A percentile compares a stretch with the other conserved stretches of the same genome.
These are phyloP conservation scores for Fraxinus quadrangulata DNA, from an alignment of 257 asterid genomes.

Conservation along the genomic window DNA sequence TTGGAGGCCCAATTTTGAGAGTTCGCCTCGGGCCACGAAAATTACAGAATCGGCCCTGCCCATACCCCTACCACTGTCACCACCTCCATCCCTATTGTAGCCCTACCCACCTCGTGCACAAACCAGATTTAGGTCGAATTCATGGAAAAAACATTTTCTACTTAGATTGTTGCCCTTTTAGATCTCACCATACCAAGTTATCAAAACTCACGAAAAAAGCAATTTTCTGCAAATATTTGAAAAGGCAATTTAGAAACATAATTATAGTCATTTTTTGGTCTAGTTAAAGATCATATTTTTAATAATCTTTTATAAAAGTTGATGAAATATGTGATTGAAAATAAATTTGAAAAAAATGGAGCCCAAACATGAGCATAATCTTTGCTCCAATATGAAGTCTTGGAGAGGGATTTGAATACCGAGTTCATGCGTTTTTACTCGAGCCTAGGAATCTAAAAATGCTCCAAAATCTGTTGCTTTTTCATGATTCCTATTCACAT, in stretches of 20 bases:
- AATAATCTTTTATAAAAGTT: no score
- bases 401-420: slow-evolving; percentile 33
- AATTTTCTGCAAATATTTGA: slow-evolving; percentile 36
- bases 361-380: slow-evolving; percentile 9
- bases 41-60: no score
- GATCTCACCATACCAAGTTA: slow-evolving; percentile 35
- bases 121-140: no score
- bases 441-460: slow-evolving; percentile 34
- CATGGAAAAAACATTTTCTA: no score
- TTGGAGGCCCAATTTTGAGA: no score
- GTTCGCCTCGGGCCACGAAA: no score
- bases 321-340: no score
- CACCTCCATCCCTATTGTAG: no score
- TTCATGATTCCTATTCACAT: slow-evolving; percentile 27
- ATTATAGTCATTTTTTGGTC: neutral
- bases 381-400: slow-evolving; percentile 36
- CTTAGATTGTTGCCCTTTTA: slow-evolving; percentile 24
- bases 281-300: no score
- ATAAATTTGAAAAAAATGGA: no score
- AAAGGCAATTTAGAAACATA: slow-evolving; percentile 22
- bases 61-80: no score
- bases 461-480: slow-evolving; percentile 30
- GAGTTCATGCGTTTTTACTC: slow-evolving; percentile 34
- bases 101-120: no score
- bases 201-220: slow-evolving; percentile 35